Evolutionary conservation across 2,329 filamentous ascomycete species (phyloP).

Genomic region (Fonsecaea pedrosoi): DNA sequence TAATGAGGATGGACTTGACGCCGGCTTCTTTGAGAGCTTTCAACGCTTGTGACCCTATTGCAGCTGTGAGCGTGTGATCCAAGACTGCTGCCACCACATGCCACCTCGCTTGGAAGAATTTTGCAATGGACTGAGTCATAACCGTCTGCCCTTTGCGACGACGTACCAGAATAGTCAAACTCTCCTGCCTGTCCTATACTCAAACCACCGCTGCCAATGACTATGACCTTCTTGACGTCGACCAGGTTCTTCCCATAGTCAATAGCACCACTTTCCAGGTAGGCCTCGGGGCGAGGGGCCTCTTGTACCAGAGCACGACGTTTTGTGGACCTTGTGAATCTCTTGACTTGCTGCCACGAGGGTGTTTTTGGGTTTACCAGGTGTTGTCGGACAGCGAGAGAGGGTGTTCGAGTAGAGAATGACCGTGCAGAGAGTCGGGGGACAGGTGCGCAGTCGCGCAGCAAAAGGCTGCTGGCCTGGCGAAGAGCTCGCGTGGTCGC

Average conservation of each 20-base stretch:
- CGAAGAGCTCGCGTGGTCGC: constrained; percentile 36
- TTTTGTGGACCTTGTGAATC: constrained; percentile 51
- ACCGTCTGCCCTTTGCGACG: not conserved
- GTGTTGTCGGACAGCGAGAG: constrained; percentile 42
- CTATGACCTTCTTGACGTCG: constrained; percentile 94
- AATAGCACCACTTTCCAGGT: constrained; percentile 85
- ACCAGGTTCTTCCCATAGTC: constrained; percentile 77
- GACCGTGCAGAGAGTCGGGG: constrained; percentile 28
- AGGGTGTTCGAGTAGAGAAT: constrained; percentile 29
- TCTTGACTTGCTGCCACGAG: constrained; percentile 52
- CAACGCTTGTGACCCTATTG: constrained; percentile 85
- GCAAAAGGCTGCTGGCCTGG: constrained; percentile 34
- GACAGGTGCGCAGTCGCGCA: constrained; percentile 34
- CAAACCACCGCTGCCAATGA: constrained; percentile 93
- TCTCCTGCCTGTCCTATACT: constrained; percentile 97
- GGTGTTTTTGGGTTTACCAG: constrained; percentile 46
- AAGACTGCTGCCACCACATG: not conserved
- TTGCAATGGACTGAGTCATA: not conserved
- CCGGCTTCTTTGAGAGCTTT: constrained; percentile 97
- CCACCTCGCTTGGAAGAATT: not conserved
- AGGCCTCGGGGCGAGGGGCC: constrained; percentile 82
- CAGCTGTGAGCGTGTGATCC: constrained; percentile 11
- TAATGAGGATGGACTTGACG: constrained; percentile 89
- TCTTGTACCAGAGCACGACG: constrained; percentile 62
- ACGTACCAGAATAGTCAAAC: constrained; percentile 96